Evolutionary conservation across 1,284 basidiomycete species (phyloP), one percentile per base, ranked within the genome.

Genomic region (Trichosporon coremiiforme): DNA sequence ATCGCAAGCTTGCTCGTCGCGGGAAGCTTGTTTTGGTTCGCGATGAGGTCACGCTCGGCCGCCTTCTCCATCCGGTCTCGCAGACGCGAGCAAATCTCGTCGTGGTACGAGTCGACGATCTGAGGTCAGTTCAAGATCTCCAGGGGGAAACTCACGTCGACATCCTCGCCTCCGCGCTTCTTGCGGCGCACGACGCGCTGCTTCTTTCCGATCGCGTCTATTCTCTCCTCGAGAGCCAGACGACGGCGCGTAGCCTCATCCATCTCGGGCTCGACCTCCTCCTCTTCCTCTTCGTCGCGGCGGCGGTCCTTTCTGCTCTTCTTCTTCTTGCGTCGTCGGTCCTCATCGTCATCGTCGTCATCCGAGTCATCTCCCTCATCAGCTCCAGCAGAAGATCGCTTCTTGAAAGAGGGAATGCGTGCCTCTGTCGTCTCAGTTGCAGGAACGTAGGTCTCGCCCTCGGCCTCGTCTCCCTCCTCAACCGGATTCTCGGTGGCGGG

Each of bases 1-100:
- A 97, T 86, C 69, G 87, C 89, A 36, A 98, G 87, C 84, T 99
- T 99, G 66, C 89, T 86, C 10, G 90, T 89, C 9, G 94, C 96
- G 0, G 95, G 95, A n/a, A 89, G 82, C 78, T 92, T 93, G 60
- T 91, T 88, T 64, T 87, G 84, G 82, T 97, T 96, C 4, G 93
- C 88, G 66, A 90, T 88, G 62, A 90, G 88, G 79, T 99, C 97
- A 71, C 91, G 89, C 20, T 92, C 90, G 0, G 92, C 95, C 1
- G 96, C 97, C 8, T 85, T 84, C 62, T 92, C 86, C 97, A 99
- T 99, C 41, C 89, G 86, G 70, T 93, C 90, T 20, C 93, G 87
- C 25, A 99, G 86, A 7, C 90, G 86, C 0, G 91, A 90, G 29
- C 98, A 94, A 76, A 96, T 90, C 73, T 95, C 93, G 80, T 99